Conservation (phyloP, 192 early-diverging fungal species). For the Linnemannia schmuckeri region DNA sequence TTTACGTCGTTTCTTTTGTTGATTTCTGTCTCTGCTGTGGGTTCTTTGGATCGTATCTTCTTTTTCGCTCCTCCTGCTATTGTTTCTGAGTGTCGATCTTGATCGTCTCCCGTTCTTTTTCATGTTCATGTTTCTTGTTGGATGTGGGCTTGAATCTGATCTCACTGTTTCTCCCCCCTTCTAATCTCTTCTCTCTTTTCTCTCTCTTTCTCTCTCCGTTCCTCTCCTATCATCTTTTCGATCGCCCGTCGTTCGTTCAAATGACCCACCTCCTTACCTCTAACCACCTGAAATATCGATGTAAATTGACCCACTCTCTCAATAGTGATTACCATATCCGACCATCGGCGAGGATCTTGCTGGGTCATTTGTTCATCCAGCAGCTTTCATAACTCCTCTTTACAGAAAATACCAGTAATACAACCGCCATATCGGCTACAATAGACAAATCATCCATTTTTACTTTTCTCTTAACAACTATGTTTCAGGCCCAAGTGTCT, state of each 20-base stretch:
- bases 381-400: constrained; percentile 39
- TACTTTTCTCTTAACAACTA: neutral
- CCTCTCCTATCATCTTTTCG: no score
- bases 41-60: neutral
- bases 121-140: no score
- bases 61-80: constrained; percentile 2
- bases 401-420: neutral
- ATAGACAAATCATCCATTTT: neutral
- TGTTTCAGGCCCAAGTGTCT: neutral
- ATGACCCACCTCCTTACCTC: neutral
- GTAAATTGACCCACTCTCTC: neutral
- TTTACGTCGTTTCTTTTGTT: neutral
- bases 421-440: neutral
- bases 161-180: no score
- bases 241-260: no score
- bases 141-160: no score
- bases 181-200: no score
- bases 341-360: constrained; percentile 80
- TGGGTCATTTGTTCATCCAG: constrained; percentile 77
- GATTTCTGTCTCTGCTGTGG: neutral
- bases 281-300: neutral
- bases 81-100: no score
- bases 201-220: no score
- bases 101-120: no score
- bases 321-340: constrained; percentile 79